Conservation (phyloP, 2,329 filamentous ascomycete genomes). For the Pyrenophora tritici-repentis region DNA sequence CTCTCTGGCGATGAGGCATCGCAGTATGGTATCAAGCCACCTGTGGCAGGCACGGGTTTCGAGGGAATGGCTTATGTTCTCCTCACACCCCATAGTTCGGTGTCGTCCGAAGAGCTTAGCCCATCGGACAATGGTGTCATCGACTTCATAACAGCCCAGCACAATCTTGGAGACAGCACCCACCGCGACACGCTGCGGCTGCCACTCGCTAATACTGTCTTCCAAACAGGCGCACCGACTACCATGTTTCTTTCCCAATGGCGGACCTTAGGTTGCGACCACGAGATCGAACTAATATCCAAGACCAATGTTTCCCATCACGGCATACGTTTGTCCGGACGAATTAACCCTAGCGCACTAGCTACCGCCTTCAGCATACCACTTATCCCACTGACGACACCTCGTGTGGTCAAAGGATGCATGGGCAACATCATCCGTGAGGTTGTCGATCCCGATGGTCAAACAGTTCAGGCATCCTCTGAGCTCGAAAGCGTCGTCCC, state of each 20-base stretch:
- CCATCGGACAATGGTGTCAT: constrained; percentile 30
- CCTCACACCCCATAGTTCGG: constrained; percentile 18
- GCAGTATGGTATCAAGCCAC: constrained; percentile 10
- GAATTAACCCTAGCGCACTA: background rate
- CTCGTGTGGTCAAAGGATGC: constrained; percentile 66
- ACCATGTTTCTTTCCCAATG: constrained; percentile 37
- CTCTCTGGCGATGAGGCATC: constrained; percentile 3
- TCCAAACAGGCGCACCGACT: constrained; percentile 65
- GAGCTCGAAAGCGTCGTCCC: constrained; percentile 72
- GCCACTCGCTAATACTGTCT: constrained; percentile 78
- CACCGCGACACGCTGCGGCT: constrained; percentile 52
- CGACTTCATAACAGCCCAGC: constrained; percentile 26
- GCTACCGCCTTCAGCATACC: constrained; percentile 49
- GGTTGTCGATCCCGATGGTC: constrained; percentile 55
- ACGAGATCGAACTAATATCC: constrained; percentile 11
- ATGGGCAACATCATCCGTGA: constrained; percentile 80
- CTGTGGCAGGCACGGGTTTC: constrained; percentile 29
- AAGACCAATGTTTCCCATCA: constrained; percentile 23
- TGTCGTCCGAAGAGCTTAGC: constrained; percentile 6
- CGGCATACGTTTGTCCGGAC: constrained; percentile 16
- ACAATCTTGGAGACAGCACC: background rate
- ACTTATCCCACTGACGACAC: constrained; percentile 66
- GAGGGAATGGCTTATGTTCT: constrained; percentile 44
- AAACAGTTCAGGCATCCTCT: constrained; percentile 65
- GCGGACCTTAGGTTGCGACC: constrained; percentile 8